phyloP scores from a whole-genome alignment of 345 rosid species.

The Eucalyptus cladocalyx region DNA sequence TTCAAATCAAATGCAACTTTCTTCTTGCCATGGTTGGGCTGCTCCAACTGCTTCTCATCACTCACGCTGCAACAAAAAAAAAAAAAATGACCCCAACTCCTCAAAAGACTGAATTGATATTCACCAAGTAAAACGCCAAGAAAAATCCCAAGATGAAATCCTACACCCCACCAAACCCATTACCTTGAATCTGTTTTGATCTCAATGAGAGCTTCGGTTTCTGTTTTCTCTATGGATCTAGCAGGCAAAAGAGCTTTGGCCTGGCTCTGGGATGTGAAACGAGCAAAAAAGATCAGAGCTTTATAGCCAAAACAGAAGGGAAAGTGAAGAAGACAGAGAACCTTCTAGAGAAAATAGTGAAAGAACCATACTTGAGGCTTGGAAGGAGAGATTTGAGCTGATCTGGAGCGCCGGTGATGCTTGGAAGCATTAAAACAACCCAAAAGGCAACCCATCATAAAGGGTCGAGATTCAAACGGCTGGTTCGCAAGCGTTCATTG shows the following conservation, averaged over 20 bases:
- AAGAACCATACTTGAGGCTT: constrained; percentile 8
- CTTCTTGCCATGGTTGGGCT: constrained; percentile 3
- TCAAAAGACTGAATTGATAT: neutral
- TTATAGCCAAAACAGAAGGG: neutral
- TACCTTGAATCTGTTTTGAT: neutral
- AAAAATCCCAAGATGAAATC: neutral
- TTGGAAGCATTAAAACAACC: constrained; percentile 42
- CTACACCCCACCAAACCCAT: neutral
- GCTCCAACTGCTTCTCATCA: constrained; percentile 3
- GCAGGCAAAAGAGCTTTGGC: neutral
- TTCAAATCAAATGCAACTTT: constrained; percentile 41
- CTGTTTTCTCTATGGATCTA: constrained; percentile 1
- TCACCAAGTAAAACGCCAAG: neutral
- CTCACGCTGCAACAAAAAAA: neutral
- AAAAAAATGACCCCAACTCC: neutral
- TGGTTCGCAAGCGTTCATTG: neutral
- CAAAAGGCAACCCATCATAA: constrained; percentile 40
- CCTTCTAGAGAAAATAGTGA: neutral
- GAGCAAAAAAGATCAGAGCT: neutral
- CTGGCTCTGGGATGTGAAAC: constrained; percentile 8
- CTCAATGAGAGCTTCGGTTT: constrained; percentile 2
- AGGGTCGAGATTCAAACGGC: neutral
- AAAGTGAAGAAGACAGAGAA: neutral
- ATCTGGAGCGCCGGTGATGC: constrained; percentile 15
- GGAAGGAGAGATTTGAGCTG: constrained; percentile 10